Evolutionary conservation across 2,329 filamentous ascomycete genomes (phyloP), one percentile per base, ranked within the genome.

Genomic region (Xylaria sp.): DNA sequence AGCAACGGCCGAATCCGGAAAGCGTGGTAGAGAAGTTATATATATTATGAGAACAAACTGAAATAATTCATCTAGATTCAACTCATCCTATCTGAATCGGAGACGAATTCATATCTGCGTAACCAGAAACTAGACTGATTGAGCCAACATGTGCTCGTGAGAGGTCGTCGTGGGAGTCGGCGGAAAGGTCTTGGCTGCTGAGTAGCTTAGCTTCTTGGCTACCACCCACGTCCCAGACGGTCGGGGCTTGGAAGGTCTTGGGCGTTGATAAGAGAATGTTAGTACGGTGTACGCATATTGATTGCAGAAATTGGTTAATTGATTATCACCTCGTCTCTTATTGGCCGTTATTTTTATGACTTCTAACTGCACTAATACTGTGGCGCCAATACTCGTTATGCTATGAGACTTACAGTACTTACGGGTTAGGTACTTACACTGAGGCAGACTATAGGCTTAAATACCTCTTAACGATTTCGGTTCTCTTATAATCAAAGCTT

Each of bases 161-260:
- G 48, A 63, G 32, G 53, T 63, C n/a, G 25, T 57, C 47, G 1
- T 35, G 32, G 32, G 32, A 4, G 29, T 3, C 2, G 29, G 29
- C 29, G 32, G 32, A 35, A 10, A 10, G 8, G 18, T 47, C 63
- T 66, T 60, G 48, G 64, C 58, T 48, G n/a, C n/a, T n/a, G n/a
- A n/a, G n/a, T n/a, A 16, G 10, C 65, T 66, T 66, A 44, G 64
- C 53, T 35, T 35, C 65, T 63, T 67, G 65, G 65, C 58, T 57
- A 3, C 42, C 27, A 51, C 65, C 55, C 58, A 61, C 37, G 65
- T 66, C 37, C 65, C 65, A 63, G 53, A 50, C 53, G 21, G 51
- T 58, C 61, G 63, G 55, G 55, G 63, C 63, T 59, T 64, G 25
- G 12, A 12, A 23, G 8, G 18, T 16, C 32, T 35, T 35, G 40